Base-by-base conservation (phyloP, 495 filamentous ascomycete genomes). In the Entonaema liquescens region DNA sequence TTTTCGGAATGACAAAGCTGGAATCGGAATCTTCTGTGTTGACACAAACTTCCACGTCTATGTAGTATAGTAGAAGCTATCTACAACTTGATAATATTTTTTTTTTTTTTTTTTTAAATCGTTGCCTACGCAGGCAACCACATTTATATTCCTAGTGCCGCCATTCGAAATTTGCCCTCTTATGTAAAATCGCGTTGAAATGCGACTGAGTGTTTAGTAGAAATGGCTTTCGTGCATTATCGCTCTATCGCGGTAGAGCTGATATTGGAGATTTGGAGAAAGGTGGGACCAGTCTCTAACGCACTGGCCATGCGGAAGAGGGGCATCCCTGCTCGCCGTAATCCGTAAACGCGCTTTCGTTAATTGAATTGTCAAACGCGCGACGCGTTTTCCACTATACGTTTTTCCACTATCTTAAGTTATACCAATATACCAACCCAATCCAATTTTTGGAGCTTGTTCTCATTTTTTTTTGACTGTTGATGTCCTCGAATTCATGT, bases 61-160 rank as follows among this genome's bases (percentile, higher is more conserved):
- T 11, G 42, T 23, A 47, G 5, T 12, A n/a, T 40, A 40, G 42
- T 9, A 33, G 31, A 33, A 33, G 11, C 8, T 47, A 47, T 47
- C 42, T 47, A 47, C 17, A 19, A 47, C 23, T 47, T 47, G 21
- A 47, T 47, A 47, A 47, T n/a, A n/a, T n/a, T 40, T 5, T 17
- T 40, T 31, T 31, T 31, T 31, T 31, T 15, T 38, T 1, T 15
- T 47, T 38, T 55, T 52, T 61, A 61, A 61, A 55, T 17, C 53
- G 68, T 44, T 62, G 62, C 68, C 68, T 69, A 36, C 38, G 15
- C 58, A 71, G 68, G 68, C 62, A 71, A 31, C 68, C 21, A 44
- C 65, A 71, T 71, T 71, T 44, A 29, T 56, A 60, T 36, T 54
- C 42, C 33, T 71, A 6, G 62, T 67, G n/a, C 35, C 56, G 21